Evolutionary conservation across 2,329 filamentous ascomycete species (phyloP).

Genomic region (Penicillium sp.): DNA sequence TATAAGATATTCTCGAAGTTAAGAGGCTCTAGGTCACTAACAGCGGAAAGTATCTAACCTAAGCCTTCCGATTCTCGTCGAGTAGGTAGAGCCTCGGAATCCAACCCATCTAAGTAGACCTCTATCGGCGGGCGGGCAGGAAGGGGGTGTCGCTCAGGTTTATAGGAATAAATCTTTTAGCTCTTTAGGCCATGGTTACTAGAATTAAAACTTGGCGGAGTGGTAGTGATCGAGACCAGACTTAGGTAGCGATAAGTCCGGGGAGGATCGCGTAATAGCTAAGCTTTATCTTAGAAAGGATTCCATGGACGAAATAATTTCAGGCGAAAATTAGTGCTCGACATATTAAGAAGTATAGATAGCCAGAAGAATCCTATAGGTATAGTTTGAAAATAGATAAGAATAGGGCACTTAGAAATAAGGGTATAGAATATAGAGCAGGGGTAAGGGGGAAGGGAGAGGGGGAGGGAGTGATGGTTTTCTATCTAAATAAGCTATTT

Average conservation of each 20-base stretch:
- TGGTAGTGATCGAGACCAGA: conserved; percentile 13
- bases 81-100: background rate
- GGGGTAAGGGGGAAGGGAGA: background rate
- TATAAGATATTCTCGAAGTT: background rate
- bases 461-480: background rate
- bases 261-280: background rate
- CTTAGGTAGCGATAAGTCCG: conserved; percentile 10
- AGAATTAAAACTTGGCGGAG: background rate
- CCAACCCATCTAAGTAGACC: conserved; percentile 5
- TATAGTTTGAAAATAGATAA: conserved; percentile 1
- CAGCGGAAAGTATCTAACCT: background rate
- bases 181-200: background rate
- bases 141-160: conserved; percentile 11
- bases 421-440: background rate
- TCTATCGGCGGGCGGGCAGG: conserved; percentile 6
- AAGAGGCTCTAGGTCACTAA: background rate
- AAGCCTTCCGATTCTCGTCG: background rate
- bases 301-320: conserved; percentile 12
- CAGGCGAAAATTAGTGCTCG: conserved; percentile 8
- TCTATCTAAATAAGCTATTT: background rate
- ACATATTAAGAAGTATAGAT: background rate
- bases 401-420: background rate
- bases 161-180: conserved; percentile 1
- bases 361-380: background rate
- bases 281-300: conserved; percentile 11